phyloP scores from a whole-genome alignment of 2,329 filamentous ascomycete genomes.

The Aureobasidium subglaciale region DNA sequence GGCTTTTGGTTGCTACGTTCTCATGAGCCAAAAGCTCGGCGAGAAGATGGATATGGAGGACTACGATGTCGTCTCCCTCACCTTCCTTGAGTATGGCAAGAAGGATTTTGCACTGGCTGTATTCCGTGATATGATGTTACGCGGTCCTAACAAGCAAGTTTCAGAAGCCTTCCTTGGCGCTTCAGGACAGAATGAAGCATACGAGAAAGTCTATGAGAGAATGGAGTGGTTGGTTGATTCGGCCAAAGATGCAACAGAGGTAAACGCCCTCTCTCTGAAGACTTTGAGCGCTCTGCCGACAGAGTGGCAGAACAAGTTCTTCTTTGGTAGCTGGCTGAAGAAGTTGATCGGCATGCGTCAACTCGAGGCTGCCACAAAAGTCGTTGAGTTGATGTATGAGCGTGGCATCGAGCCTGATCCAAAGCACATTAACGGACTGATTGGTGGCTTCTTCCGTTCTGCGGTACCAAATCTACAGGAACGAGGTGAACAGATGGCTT shows the following conservation, averaged over 20 bases:
- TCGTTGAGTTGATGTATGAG: constrained; percentile 68
- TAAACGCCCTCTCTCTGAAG: constrained; percentile 43
- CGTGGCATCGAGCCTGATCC: constrained; percentile 61
- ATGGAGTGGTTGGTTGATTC: constrained; percentile 18
- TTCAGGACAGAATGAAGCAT: constrained; percentile 40
- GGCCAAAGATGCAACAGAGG: constrained; percentile 27
- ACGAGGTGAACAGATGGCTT: constrained; percentile 62
- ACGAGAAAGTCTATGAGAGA: constrained; percentile 21
- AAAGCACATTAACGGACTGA: constrained; percentile 73
- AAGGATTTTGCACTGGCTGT: constrained; percentile 63
- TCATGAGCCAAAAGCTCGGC: constrained; percentile 55
- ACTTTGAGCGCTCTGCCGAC: constrained; percentile 47
- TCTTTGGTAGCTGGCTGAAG: constrained; percentile 85
- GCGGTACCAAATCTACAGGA: constrained; percentile 42
- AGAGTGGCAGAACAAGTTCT: constrained; percentile 62
- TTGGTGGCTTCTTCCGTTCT: constrained; percentile 66
- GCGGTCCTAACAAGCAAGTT: constrained; percentile 20
- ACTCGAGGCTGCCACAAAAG: constrained; percentile 59
- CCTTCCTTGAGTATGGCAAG: constrained; percentile 60
- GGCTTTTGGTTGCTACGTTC: constrained; percentile 62
- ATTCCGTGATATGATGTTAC: constrained; percentile 83
- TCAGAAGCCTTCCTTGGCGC: constrained; percentile 25
- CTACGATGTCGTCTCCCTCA: constrained; percentile 66
- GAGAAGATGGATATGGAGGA: constrained; percentile 60
- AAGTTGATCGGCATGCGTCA: constrained; percentile 61